Conservation (phyloP, 2,329 filamentous ascomycete genomes). For the Gremmenia infestans region DNA sequence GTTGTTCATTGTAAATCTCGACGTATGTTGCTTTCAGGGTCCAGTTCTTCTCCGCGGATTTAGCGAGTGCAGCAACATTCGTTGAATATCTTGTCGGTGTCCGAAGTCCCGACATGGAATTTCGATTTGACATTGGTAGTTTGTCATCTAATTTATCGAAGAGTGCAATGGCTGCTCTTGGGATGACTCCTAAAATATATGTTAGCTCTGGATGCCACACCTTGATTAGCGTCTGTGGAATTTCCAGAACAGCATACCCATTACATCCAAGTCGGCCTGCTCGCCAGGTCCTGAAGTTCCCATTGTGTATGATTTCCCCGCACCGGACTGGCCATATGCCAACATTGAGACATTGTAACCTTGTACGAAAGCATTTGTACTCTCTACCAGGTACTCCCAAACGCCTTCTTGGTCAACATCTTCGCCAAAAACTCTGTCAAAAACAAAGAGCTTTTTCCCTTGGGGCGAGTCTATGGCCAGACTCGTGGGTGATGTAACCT, state of each 20-base stretch:
- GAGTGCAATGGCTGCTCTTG: slow-evolving; percentile 76
- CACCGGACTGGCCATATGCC: slow-evolving; percentile 95
- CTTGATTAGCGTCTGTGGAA: not conserved
- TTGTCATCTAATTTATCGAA: slow-evolving; percentile 78
- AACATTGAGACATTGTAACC: slow-evolving; percentile 98
- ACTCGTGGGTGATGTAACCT: slow-evolving; percentile 79
- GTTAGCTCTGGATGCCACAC: not conserved
- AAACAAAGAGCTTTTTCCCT: slow-evolving; percentile 91
- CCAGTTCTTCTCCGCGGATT: slow-evolving; percentile 68
- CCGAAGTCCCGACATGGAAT: slow-evolving; percentile 71
- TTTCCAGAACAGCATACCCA: slow-evolving; percentile 59
- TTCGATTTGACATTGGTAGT: slow-evolving; percentile 46
- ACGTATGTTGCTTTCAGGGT: slow-evolving; percentile 91
- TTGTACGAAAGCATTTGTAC: slow-evolving; percentile 82
- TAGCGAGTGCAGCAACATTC: slow-evolving; percentile 20
- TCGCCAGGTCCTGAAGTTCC: slow-evolving; percentile 84
- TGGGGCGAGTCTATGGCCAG: slow-evolving; percentile 86
- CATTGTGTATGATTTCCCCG: slow-evolving; percentile 99
- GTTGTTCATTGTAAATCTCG: slow-evolving; percentile 95
- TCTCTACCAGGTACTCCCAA: slow-evolving; percentile 91
- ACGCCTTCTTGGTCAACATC: slow-evolving; percentile 81
- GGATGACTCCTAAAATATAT: slow-evolving; percentile 71
- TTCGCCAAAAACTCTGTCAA: slow-evolving; percentile 88
- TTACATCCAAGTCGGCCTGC: slow-evolving; percentile 62
- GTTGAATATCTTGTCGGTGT: slow-evolving; percentile 75